These are phyloP conservation scores for carrot (Daucus carota) DNA, from an alignment of 129 eudicot species.

Conservation along the genomic window DNA sequence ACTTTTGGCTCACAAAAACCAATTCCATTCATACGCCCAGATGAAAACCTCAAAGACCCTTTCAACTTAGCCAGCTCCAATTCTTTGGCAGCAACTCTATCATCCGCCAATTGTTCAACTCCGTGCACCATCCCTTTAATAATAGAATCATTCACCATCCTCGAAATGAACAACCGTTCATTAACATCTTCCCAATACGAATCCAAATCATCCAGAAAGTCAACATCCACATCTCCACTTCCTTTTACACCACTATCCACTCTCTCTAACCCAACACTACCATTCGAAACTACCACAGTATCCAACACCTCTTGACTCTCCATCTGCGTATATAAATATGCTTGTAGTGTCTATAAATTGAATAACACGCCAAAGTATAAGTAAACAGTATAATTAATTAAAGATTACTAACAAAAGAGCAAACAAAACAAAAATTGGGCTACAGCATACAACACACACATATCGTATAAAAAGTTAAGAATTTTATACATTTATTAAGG, in stretches of 20 bases:
- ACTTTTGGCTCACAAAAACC: constrained; percentile 9
- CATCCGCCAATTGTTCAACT: constrained; percentile 66
- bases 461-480: too few species aligned
- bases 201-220: constrained; percentile 60
- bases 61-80: constrained; percentile 49
- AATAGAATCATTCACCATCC: constrained; percentile 82
- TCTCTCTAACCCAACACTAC: constrained; percentile 25
- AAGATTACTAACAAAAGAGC: too few species aligned
- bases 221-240: constrained; percentile 30
- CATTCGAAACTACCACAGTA: constrained; percentile 20
- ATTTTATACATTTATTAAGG: too few species aligned
- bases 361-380: not conserved
- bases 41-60: constrained; percentile 15
- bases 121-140: constrained; percentile 75
- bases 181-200: constrained; percentile 55
- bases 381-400: not conserved
- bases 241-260: constrained; percentile 19
- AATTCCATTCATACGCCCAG: constrained; percentile 11
- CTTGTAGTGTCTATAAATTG: not conserved
- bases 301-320: constrained; percentile 44
- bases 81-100: constrained; percentile 50
- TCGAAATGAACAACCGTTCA: constrained; percentile 47
- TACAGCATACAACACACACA: too few species aligned
- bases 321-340: constrained; percentile 23
- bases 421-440: too few species aligned